Conservation (phyloP, 129 eudicot species). For the Chrysanthemum seticuspe region DNA sequence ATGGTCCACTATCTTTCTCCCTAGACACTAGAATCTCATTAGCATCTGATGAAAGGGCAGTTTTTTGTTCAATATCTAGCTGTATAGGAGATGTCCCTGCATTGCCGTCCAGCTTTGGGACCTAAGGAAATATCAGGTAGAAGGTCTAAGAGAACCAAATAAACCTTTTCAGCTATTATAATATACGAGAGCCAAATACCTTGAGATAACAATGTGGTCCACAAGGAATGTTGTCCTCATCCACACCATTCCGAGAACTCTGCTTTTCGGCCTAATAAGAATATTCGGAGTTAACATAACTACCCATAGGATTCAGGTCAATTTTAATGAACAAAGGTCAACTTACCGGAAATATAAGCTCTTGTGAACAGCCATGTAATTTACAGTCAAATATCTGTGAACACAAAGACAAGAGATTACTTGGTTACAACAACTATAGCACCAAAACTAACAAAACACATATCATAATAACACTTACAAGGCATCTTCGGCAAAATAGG, state of each 20-base stretch:
- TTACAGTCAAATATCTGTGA: conserved; percentile 89
- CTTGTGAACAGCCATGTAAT: conserved; percentile 93
- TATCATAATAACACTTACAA: conserved; percentile 42
- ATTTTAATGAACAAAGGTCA: background rate
- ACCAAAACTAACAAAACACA: conserved; percentile 17
- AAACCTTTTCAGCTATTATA: background rate
- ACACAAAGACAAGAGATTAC: conserved; percentile 11
- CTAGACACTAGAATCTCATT: conserved; percentile 29
- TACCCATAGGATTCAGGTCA: conserved; percentile 13
- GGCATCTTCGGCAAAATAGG: conserved; percentile 89
- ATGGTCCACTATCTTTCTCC: conserved; percentile 35
- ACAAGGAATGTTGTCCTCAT: conserved; percentile 60
- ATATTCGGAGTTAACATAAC: conserved; percentile 9
- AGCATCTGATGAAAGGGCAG: conserved; percentile 33
- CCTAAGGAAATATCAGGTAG: conserved; percentile 32
- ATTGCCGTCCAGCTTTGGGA: conserved; percentile 29
- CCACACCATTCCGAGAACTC: conserved; percentile 41
- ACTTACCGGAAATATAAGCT: conserved; percentile 82
- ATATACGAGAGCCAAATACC: conserved; percentile 37
- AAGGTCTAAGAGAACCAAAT: conserved; percentile 3
- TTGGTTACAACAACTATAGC: conserved; percentile 12
- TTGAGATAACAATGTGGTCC: conserved; percentile 64
- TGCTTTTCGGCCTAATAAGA: conserved; percentile 60
- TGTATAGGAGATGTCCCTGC: conserved; percentile 25
- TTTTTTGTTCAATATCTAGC: conserved; percentile 26